Percentiles rank a stretch among this genome's conserved stretches.
These are phyloP conservation scores for Phyllosticta capitalensis DNA, from an alignment of 2,329 filamentous ascomycete genomes.

Conservation along the genomic window DNA sequence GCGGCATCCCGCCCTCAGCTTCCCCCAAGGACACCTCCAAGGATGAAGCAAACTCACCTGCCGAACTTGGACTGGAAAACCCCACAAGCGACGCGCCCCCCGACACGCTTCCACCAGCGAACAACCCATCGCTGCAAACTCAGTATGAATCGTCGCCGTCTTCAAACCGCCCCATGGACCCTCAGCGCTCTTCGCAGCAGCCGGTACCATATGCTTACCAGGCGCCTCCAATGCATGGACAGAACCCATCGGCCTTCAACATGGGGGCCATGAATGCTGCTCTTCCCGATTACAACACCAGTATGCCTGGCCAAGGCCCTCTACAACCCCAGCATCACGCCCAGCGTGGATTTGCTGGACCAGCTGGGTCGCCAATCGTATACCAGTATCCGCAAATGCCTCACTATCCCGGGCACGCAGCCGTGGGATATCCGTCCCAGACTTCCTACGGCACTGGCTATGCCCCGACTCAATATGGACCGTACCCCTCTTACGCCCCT, in stretches of 20 bases:
- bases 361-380: conserved; percentile 30
- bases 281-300: conserved; percentile 26
- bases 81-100: conserved; percentile 3
- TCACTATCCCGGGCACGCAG: conserved; percentile 23
- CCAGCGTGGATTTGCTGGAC: conserved; percentile 26
- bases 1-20: conserved; percentile 23
- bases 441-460: conserved; percentile 21
- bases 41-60: not conserved
- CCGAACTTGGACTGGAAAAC: not conserved
- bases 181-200: conserved; percentile 19
- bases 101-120: conserved; percentile 16
- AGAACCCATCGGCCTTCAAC: conserved; percentile 24
- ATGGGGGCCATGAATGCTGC: conserved; percentile 28
- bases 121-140: conserved; percentile 3
- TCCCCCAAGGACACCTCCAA: conserved; percentile 6
- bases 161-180: conserved; percentile 20
- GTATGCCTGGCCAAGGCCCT: conserved; percentile 12
- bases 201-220: conserved; percentile 15
- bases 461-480: conserved; percentile 20
- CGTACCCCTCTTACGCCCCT: conserved; percentile 16
- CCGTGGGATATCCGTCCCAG: conserved; percentile 18
- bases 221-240: conserved; percentile 12
- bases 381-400: conserved; percentile 31
- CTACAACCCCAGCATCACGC: conserved; percentile 12
- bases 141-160: conserved; percentile 12